These are phyloP conservation scores for Boletus calvinii DNA, from an alignment of 1,284 basidiomycete genomes.

Conservation along the genomic window DNA sequence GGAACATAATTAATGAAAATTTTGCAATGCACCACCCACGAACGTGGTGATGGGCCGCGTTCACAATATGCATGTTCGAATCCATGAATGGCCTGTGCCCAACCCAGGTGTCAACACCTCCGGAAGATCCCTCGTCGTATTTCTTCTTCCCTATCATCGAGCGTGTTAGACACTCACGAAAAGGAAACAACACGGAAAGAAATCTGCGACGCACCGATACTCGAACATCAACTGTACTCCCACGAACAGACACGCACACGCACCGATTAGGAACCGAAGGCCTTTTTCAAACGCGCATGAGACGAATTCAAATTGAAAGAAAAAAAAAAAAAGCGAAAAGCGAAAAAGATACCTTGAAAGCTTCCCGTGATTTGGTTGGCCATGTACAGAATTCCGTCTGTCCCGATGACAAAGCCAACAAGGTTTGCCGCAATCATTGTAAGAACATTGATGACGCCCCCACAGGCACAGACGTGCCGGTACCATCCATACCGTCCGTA, in stretches of 20 bases:
- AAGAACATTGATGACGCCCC: conserved; percentile 84
- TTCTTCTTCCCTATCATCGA: conserved; percentile 41
- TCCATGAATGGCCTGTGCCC: background rate
- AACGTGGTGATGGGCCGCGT: too few relatives aligned
- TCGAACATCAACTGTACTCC: conserved; percentile 95
- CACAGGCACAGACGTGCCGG: conserved; percentile 81
- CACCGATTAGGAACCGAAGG: conserved; percentile 62
- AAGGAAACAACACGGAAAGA: conserved; percentile 3
- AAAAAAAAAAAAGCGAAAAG: background rate
- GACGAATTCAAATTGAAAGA: background rate
- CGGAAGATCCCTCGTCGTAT: conserved; percentile 60
- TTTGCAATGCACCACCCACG: background rate
- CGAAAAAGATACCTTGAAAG: conserved; percentile 57
- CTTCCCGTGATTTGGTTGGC: conserved; percentile 63
- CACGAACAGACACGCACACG: conserved; percentile 73
- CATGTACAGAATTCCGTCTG: conserved; percentile 80
- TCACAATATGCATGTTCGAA: background rate
- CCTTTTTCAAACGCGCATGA: conserved; percentile 37
- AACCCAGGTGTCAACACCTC: conserved; percentile 46
- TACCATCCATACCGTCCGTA: conserved; percentile 77
- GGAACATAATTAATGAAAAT: background rate
- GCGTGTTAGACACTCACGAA: conserved; percentile 7
- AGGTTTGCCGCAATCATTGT: conserved; percentile 95
- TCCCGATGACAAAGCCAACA: conserved; percentile 92
- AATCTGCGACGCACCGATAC: conserved; percentile 59